These are phyloP conservation scores for Monotropa hypopitys DNA, from an alignment of 179 eudicot species.

Conservation along the genomic window DNA sequence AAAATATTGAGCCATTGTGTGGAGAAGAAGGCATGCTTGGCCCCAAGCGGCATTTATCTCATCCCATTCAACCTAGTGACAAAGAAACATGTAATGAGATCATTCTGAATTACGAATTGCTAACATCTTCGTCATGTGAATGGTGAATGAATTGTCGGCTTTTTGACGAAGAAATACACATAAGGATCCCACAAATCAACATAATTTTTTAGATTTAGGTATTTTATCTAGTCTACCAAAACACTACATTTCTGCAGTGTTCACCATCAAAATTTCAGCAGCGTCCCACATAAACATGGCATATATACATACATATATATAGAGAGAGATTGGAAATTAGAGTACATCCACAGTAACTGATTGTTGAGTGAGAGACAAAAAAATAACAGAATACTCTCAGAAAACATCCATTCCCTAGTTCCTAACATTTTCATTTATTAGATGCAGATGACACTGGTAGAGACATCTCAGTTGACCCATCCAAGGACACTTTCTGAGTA, in stretches of 20 bases:
- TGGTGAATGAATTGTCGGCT: background rate
- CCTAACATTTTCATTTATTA: background rate
- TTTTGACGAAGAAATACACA: background rate
- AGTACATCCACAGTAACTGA: background rate
- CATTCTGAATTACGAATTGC: background rate
- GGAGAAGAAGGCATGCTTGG: constrained; percentile 94
- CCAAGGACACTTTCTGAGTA: background rate
- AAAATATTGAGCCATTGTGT: constrained; percentile 91
- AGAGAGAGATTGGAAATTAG: background rate
- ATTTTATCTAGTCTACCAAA: background rate
- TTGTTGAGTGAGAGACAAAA: background rate
- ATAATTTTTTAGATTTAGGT: background rate
- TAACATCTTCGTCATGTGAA: background rate
- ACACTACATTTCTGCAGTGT: background rate
- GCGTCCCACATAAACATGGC: too few species aligned
- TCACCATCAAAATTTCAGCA: background rate
- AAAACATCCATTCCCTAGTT: background rate
- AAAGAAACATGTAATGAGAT: background rate
- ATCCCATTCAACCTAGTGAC: constrained; percentile 89
- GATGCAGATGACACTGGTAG: background rate
- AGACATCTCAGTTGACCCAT: background rate
- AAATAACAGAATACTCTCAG: background rate
- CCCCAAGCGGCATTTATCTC: constrained; percentile 99
- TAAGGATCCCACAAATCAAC: background rate
- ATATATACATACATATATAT: too few species aligned